Evolutionary conservation across 805 yeast genomes (phyloP), one percentile per base, ranked within the genome.

Genomic region (Schwanniomyces yamadae): DNA sequence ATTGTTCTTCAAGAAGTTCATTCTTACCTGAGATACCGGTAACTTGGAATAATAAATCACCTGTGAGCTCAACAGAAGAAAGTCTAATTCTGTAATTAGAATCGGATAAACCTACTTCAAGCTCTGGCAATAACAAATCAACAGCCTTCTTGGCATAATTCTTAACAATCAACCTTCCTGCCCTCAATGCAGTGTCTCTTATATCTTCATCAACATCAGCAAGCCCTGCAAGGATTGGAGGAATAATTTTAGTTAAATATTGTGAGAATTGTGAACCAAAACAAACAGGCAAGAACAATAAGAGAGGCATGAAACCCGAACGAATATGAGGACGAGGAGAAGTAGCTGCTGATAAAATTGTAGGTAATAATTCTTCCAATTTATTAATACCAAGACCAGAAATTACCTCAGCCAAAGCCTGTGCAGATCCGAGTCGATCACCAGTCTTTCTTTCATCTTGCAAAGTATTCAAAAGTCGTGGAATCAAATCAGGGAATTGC

Each of bases 391-490:
- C 99, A 36, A 93, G 74, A 45, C 99, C 99, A 51, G 87, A 82
- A 37, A 89, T 77, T 44, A 93, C 95, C 63, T 93, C 99, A 12
- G 96, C 78, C 38, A 93, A 74, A 2, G 96, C 98, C 68, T 93
- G 99, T 0, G 98, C 99, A 34, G 96, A 84, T 40, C 99, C 99
- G 41, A 93, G 75, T 46, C 96, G 79, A 56, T 93, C 98, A 42
- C 97, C 97, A 6, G 88, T 76, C 52, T 79, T 82, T 11, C 72
- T 43, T 43, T 82, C 88, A 55, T 90, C 96, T 51, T 80, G 76
- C 42, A 93, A 72, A 0, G 93, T 83, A 31, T 69, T 77, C 35
- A 91, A 55, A 44, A 93, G 73, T 40, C 89, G 78, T 30, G 95
- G 86, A 48, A 93, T 84, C 57, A 93, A 78, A 25, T 78, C 84